Percentiles rank a stretch among this genome's conserved stretches.
Conservation (phyloP, 768 basidiomycete genomes). For the Trametes meyenii region DNA sequence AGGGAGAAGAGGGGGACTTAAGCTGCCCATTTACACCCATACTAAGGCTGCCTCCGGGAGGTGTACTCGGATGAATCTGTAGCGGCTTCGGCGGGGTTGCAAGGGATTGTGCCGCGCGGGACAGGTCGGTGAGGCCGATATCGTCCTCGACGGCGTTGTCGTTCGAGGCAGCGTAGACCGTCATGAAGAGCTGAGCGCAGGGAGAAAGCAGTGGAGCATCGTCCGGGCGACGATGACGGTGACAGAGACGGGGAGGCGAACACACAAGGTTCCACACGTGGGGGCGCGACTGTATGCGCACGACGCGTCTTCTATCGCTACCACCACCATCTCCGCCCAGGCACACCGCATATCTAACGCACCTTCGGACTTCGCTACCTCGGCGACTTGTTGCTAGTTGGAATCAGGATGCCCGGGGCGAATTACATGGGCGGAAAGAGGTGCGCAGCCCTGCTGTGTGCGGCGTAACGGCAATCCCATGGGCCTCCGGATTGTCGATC, state of each 20-base stretch:
- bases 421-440: constrained; percentile 81
- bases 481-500: neutral
- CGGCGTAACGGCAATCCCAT: neutral
- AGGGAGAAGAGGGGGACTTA: constrained; percentile 41
- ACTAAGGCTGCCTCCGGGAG: neutral
- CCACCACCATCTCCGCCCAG: neutral
- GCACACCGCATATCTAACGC: neutral
- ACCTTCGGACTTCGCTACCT: neutral
- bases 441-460: constrained; percentile 35
- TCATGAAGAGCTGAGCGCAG: neutral
- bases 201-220: neutral
- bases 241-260: neutral
- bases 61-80: neutral
- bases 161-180: neutral
- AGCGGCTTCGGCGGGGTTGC: constrained; percentile 11
- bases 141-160: constrained; percentile 30
- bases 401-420: constrained; percentile 56
- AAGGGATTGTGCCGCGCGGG: constrained; percentile 16
- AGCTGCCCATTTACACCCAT: constrained; percentile 14
- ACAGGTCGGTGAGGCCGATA: constrained; percentile 31
- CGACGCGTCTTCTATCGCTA: neutral
- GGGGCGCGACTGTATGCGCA: constrained; percentile 18
- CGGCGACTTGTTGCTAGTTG: neutral
- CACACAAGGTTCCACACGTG: constrained; percentile 1
- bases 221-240: neutral